phyloP scores from a whole-genome alignment of 371 early-diverging fungal genomes.

The Blyttiomyces sp. region DNA sequence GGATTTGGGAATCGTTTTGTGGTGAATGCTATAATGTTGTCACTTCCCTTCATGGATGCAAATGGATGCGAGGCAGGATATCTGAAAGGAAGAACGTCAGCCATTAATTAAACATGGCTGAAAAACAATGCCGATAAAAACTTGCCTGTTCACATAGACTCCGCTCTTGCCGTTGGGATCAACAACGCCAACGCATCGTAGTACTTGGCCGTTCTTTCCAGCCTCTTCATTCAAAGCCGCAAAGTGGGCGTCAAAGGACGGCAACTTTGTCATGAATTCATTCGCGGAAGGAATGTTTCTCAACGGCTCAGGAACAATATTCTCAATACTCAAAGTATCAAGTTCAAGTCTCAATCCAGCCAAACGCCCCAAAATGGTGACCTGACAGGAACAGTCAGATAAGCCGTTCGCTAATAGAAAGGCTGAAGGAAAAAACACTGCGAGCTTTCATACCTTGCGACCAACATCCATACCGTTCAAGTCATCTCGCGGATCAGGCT shows the following conservation, averaged over 20 bases:
- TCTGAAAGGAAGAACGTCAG: too few relatives aligned
- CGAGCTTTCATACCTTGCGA: slow-evolving; percentile 66
- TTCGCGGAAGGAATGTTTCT: slow-evolving; percentile 66
- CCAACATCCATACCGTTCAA: slow-evolving; percentile 98
- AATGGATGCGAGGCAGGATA: slow-evolving; percentile 89
- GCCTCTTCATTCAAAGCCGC: slow-evolving; percentile 73
- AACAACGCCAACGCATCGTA: slow-evolving; percentile 90
- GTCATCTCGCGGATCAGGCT: slow-evolving; percentile 98
- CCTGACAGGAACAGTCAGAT: slow-evolving; percentile 33
- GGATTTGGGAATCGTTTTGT: slow-evolving; percentile 91
- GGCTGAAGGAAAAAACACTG: neutral
- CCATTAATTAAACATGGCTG: too few relatives aligned
- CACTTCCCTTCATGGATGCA: slow-evolving; percentile 91
- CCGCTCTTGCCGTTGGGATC: slow-evolving; percentile 63
- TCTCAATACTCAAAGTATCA: slow-evolving; percentile 80
- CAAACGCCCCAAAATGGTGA: slow-evolving; percentile 83
- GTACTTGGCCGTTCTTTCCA: slow-evolving; percentile 62
- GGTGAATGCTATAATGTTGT: slow-evolving; percentile 93
- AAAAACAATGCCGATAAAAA: too few relatives aligned
- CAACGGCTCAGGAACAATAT: slow-evolving; percentile 87
- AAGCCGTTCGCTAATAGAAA: slow-evolving; percentile 2
- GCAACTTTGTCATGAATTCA: slow-evolving; percentile 80
- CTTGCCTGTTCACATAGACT: slow-evolving; percentile 74
- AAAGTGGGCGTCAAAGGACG: slow-evolving; percentile 84
- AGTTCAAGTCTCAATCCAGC: slow-evolving; percentile 72